Base-by-base conservation (phyloP, 2,329 filamentous ascomycete genomes). In the Paradendryphiella salina region DNA sequence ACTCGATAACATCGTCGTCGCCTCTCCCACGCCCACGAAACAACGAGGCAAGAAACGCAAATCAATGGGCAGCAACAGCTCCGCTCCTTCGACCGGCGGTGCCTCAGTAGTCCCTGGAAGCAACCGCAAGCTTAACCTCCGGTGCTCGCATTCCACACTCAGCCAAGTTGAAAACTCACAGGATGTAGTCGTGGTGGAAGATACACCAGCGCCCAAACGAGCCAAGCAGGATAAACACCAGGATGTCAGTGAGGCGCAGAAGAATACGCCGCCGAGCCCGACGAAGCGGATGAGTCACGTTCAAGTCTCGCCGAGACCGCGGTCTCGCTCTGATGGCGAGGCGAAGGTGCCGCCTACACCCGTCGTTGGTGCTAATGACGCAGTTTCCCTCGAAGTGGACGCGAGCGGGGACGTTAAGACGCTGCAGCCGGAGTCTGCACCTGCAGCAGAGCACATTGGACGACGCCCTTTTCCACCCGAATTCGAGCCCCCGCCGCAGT, bases 1-100 rank as follows among this genome's bases (percentile, higher is more conserved):
- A 15, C 65, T 66, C 17, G 75, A 75, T 34, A 74, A 73, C 46
- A 77, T 77, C 40, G 64, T 75, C 13, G 72, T 77, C 15, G 70
- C 67, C 14, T 52, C 54, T 3, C 52, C 62, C 3, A 37, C 33
- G 7, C 36, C 42, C 4, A 43, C 46, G 2, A 57, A 36, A 10
- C 33, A 41, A 1, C 37, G 14, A n/a, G 32, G 38, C 8, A 62
- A 44, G 33, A 67, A 63, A 61, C 51, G 65, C 13, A 66, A 64
- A 42, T 51, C 61, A 5, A 59, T 51, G 49, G 36, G 31, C 28
- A 45, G 44, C 11, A 26, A 48, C 57, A 43, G 34, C 45, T 20
- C 38, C 43, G 9, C 10, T 3, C n/a, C 42, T 20, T n/a, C 23
- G n/a, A 5, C 13, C 42, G n/a, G n/a, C 8, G 8, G 17, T n/a